Conservation (phyloP, 306 rosid species). For the Malus orientalis region DNA sequence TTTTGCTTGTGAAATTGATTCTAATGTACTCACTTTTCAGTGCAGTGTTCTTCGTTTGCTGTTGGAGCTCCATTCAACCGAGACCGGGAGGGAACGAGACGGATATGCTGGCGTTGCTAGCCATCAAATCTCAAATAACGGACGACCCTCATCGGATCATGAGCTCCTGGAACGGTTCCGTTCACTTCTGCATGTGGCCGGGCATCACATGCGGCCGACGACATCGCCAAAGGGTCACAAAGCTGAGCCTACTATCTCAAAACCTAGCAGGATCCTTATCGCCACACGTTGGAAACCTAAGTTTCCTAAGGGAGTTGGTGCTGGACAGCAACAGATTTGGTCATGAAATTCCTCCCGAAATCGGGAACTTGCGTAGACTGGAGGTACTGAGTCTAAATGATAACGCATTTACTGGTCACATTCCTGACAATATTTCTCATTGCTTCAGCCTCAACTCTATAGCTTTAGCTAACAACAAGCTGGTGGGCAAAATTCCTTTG, state of each 20-base stretch:
- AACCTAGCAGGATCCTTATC: not conserved
- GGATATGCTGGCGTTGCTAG: not conserved
- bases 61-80: not conserved
- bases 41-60: not conserved
- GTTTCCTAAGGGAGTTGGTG: not conserved
- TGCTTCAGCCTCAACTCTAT: accelerated
- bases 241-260: not conserved
- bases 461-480: not conserved
- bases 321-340: not conserved
- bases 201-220: not conserved
- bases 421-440: not conserved
- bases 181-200: not conserved
- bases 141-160: not conserved
- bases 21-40: not conserved
- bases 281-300: not conserved
- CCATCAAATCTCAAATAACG: not conserved
- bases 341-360: not conserved
- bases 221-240: not conserved
- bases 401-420: not conserved
- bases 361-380: not conserved
- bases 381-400: not conserved
- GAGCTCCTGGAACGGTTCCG: not conserved
- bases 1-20: not conserved
- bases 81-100: not conserved
- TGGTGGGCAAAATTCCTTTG: not conserved